Evolutionary conservation across 1,284 basidiomycete genomes (phyloP), one percentile per base, ranked within the genome.

Genomic region (Leucoagaricus sp.): DNA sequence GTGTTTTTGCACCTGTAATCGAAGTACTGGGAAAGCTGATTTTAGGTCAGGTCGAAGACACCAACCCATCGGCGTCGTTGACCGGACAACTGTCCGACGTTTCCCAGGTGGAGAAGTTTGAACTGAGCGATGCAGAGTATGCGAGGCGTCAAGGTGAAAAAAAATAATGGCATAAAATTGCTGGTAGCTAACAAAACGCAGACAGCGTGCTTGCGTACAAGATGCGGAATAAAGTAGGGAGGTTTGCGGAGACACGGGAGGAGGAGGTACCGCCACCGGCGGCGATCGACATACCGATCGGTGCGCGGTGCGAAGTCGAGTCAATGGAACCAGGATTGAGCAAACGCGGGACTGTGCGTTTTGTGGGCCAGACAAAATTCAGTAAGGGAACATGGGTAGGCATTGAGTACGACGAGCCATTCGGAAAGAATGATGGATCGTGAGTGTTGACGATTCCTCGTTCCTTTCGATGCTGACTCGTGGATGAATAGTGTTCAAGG

Each of bases 381-480:
- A 85, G 85, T 31, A 85, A 79, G 49, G 88, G 89, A 0, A 68
- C 84, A 0, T 98, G 96, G 96, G 83, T 98, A 2, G 97, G 96
- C 0, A 80, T 99, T 6, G 93, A 97, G 71, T 93, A 96, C 65
- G 97, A 99, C 68, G 97, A 98, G 67, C 96, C 97, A 1, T 82
- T 94, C 10, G 96, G 96, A 10, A 98, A 96, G 75, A 96, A 96
- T 62, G 91, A 98, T 70, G 96, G 96, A 63, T 87, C 87, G 93
- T 96, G 71, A 76, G 93, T 85, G 25, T 23, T 46, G 41, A 25
- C 47, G 45, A 54, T 52, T 60, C 45, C 29, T 15, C 26, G 19
- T 40, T 53, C 61, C 19, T 38, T 60, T 29, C 23, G 46, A 28
- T 44, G 41, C 36, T 55, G 44, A 56, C 34, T 58, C 57, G 59